Percentiles rank a stretch among this genome's conserved stretches.
phyloP scores from a whole-genome alignment of 73 alveolate species.

The Symbiodinium pilosum region DNA sequence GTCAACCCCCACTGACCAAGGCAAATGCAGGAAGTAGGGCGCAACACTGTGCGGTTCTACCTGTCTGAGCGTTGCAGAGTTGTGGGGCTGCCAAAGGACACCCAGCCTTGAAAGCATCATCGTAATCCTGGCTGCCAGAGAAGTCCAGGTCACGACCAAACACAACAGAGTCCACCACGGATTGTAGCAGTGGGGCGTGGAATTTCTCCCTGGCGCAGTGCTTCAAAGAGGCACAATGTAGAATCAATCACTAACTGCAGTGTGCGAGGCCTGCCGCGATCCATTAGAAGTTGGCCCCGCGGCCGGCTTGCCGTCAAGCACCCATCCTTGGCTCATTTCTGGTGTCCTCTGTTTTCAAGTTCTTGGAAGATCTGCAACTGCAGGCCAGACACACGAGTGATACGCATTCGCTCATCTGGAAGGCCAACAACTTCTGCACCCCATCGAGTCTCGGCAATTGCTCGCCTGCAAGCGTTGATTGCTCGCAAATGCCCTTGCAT shows the following conservation, averaged over 20 bases:
- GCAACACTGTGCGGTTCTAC: no score
- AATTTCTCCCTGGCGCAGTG: constrained; percentile 65
- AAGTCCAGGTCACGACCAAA: constrained; percentile 86
- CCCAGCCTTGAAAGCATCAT: constrained; percentile 57
- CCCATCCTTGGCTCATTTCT: constrained; percentile 11
- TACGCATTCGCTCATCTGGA: constrained; percentile 56
- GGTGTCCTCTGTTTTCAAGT: neutral
- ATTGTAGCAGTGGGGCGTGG: constrained; percentile 76
- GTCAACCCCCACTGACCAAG: no score
- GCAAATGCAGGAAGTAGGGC: neutral
- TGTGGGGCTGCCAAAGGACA: neutral
- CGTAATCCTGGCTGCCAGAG: constrained; percentile 28
- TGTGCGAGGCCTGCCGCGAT: constrained; percentile 45
- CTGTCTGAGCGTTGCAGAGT: no score
- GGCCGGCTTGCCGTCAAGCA: constrained; percentile 83
- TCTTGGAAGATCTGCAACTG: no score
- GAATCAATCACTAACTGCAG: neutral
- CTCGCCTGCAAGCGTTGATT: constrained; percentile 20
- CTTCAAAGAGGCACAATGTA: neutral
- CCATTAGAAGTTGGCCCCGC: constrained; percentile 21
- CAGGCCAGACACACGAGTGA: constrained; percentile 24
- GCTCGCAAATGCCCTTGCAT: neutral
- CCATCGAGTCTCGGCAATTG: constrained; percentile 89
- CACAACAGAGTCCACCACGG: constrained; percentile 86
- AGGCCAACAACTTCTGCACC: constrained; percentile 62